Evolutionary conservation across 2,329 filamentous ascomycete species (phyloP).

Genomic region (Aspergillus calidoustus): DNA sequence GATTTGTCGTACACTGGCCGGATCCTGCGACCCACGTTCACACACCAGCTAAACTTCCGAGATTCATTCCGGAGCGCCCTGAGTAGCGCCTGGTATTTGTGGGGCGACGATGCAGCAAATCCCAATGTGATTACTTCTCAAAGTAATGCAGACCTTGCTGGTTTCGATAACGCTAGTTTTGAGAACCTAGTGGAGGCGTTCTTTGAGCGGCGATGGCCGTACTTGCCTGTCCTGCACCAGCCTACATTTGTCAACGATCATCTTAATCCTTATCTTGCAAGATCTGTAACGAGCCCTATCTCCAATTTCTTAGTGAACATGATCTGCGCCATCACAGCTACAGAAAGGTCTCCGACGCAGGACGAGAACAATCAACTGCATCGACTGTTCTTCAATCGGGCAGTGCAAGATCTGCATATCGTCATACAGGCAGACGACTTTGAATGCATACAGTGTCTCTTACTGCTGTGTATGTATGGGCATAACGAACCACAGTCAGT

Average conservation of each 20-base stretch:
- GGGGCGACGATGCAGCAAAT: conserved; percentile 14
- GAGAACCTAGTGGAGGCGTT: conserved; percentile 25
- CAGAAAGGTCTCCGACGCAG: conserved; percentile 23
- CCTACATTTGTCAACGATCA: conserved; percentile 24
- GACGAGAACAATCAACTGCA: not conserved
- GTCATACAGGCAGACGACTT: conserved; percentile 26
- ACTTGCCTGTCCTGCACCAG: conserved; percentile 30
- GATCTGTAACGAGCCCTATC: not conserved
- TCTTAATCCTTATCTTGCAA: conserved; percentile 8
- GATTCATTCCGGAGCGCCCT: conserved; percentile 13
- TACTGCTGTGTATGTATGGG: conserved; percentile 33
- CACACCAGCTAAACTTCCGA: not conserved
- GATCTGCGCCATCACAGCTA: conserved; percentile 28
- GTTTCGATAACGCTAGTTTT: conserved; percentile 6
- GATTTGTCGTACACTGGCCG: conserved; percentile 2
- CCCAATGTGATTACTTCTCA: not conserved
- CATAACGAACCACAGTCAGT: conserved; percentile 32
- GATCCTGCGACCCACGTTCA: conserved; percentile 11
- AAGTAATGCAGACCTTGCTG: not conserved
- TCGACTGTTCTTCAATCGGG: conserved; percentile 17
- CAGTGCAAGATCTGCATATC: conserved; percentile 19
- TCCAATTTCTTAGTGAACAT: conserved; percentile 30
- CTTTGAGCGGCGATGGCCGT: conserved; percentile 32
- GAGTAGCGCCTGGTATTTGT: conserved; percentile 22
- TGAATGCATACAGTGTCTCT: conserved; percentile 31